A percentile compares a stretch with the other conserved stretches of the same genome.
These are phyloP conservation scores for Fragaria vesca DNA, from an alignment of 306 rosid species.

Conservation along the genomic window DNA sequence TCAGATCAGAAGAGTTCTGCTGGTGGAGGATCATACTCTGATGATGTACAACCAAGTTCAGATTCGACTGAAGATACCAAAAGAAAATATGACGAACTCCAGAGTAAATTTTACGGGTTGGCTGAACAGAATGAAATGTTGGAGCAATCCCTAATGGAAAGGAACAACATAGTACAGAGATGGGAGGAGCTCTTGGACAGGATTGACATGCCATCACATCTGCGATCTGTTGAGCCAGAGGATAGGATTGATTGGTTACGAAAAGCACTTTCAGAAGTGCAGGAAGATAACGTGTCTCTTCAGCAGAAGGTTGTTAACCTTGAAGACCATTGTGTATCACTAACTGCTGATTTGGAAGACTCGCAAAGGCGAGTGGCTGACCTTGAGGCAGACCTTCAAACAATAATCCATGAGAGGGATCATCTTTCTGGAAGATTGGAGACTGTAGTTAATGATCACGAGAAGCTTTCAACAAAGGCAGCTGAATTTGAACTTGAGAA, in stretches of 20 bases:
- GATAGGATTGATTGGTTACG: conserved; percentile 84
- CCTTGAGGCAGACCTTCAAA: conserved; percentile 56
- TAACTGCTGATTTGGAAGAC: conserved; percentile 76
- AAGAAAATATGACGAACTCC: conserved; percentile 72
- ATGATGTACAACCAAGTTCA: conserved; percentile 54
- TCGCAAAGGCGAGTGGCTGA: conserved; percentile 55
- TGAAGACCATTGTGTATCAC: conserved; percentile 60
- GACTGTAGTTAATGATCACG: conserved; percentile 45
- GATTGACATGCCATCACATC: conserved; percentile 76
- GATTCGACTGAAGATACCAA: conserved; percentile 59
- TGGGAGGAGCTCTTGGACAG: conserved; percentile 89
- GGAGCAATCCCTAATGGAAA: conserved; percentile 91
- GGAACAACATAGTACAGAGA: conserved; percentile 80
- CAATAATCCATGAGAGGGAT: conserved; percentile 50
- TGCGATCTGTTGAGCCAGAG: conserved; percentile 76
- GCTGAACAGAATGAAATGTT: conserved; percentile 99
- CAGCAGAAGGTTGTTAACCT: conserved; percentile 70
- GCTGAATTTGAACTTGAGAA: conserved; percentile 60
- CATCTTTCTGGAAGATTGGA: conserved; percentile 61
- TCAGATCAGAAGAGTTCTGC: conserved; percentile 77
- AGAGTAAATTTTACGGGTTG: conserved; percentile 68
- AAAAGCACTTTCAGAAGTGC: conserved; percentile 64
- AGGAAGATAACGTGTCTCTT: conserved; percentile 56
- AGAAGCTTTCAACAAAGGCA: conserved; percentile 43
- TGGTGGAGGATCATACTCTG: conserved; percentile 70